These are phyloP conservation scores for Globisporangium orthogonon DNA, from an alignment of 352 stramenopile species.

Conservation along the genomic window DNA sequence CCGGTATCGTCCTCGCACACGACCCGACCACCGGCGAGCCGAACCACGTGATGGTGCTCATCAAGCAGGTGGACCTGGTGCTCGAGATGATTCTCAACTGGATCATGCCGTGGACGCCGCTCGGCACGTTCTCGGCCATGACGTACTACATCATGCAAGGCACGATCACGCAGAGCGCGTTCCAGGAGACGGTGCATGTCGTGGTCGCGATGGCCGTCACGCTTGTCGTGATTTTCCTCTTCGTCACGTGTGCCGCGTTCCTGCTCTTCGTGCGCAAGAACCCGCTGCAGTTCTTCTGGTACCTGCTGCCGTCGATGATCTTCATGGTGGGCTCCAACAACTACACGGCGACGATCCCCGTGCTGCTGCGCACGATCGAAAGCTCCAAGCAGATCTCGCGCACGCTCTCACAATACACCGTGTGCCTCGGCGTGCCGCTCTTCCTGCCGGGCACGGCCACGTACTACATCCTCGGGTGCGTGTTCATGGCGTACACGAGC, in stretches of 20 bases:
- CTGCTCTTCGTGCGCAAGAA: conserved; percentile 56
- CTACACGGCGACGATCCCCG: conserved; percentile 44
- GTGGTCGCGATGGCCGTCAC: conserved; percentile 33
- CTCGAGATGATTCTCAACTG: conserved; percentile 70
- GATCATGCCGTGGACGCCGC: conserved; percentile 42
- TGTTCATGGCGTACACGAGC: conserved; percentile 65
- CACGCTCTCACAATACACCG: conserved; percentile 53
- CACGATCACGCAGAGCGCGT: conserved; percentile 22
- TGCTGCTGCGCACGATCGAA: conserved; percentile 60
- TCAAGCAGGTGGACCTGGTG: conserved; percentile 52
- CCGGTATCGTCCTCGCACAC: conserved; percentile 37
- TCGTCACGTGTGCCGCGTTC: conserved; percentile 48
- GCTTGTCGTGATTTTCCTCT: conserved; percentile 39
- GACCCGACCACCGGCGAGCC: conserved; percentile 29
- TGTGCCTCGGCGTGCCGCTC: conserved; percentile 43
- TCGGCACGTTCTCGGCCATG: conserved; percentile 45
- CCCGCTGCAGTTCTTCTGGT: conserved; percentile 51
- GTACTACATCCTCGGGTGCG: conserved; percentile 41
- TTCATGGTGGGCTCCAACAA: conserved; percentile 47
- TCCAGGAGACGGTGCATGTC: conserved; percentile 34
- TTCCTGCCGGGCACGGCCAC: conserved; percentile 42
- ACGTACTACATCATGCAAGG: conserved; percentile 44
- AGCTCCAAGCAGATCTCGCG: conserved; percentile 52
- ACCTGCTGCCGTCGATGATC: conserved; percentile 41
- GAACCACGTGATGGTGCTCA: conserved; percentile 48